phyloP scores from a whole-genome alignment of 2,329 filamentous ascomycete genomes.

The Leptoxyphium fumago region DNA sequence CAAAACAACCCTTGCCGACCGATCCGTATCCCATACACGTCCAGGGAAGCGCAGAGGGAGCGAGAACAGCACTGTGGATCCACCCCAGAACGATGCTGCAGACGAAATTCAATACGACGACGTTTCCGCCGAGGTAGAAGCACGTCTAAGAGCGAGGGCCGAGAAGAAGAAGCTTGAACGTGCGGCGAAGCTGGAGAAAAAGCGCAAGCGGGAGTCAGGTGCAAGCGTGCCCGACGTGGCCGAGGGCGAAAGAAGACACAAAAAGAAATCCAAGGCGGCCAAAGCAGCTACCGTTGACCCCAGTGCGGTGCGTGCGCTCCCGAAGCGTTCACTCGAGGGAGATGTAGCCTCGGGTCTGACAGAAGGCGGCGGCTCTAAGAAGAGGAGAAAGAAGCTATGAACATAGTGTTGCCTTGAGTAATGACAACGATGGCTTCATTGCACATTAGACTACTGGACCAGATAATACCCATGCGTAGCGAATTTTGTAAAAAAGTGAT shows the following conservation, averaged over 20 bases:
- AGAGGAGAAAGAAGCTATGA: not conserved
- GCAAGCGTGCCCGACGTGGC: not conserved
- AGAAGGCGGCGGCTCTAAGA: not conserved
- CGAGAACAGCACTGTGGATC: not conserved
- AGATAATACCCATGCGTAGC: too few species aligned
- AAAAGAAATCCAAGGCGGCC: constrained; percentile 2
- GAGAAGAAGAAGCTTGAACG: not conserved
- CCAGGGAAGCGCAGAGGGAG: not conserved
- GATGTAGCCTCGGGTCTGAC: not conserved
- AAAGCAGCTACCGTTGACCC: not conserved
- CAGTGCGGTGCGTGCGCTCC: not conserved
- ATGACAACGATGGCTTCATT: too few species aligned
- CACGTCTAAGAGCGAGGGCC: not conserved
- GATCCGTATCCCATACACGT: too few species aligned
- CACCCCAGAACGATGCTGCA: not conserved
- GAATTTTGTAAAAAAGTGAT: too few species aligned
- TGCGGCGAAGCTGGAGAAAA: not conserved
- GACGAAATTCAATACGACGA: not conserved
- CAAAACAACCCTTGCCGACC: too few species aligned
- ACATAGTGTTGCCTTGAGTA: too few species aligned
- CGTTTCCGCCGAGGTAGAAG: not conserved
- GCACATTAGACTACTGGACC: too few species aligned
- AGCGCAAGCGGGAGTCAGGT: not conserved
- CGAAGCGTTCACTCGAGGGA: not conserved
- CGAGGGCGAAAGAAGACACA: constrained; percentile 1